Evolutionary conservation across 768 basidiomycete species (phyloP), one percentile per base, ranked within the genome.

Genomic region (Mrakia blollopis): DNA sequence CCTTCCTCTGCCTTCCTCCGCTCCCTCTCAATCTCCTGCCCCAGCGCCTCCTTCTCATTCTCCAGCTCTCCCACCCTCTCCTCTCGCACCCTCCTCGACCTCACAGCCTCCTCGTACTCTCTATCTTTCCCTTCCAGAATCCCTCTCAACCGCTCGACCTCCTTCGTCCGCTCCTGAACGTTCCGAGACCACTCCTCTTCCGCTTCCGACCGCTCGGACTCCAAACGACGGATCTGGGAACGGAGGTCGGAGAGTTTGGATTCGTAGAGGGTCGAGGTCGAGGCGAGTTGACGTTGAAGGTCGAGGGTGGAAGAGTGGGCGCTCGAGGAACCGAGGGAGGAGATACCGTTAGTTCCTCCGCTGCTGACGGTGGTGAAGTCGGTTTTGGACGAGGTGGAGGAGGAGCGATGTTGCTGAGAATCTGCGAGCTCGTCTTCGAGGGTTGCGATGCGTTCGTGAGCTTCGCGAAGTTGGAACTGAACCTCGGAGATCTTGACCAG

Each of bases 151-250:
- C 89, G 88, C 76, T 97, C 93, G 28, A 90, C 85, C 82, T 96
- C 94, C 79, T 87, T 87, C 32, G 88, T 86, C 81, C 93, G 91
- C 80, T 92, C 91, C 35, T 87, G 87, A 44, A 98, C 85, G 82
- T 93, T 94, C 75, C 87, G 87, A 81, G 91, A 91, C 92, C 94
- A 96, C 78, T 92, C 91, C 35, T 91, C 90, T 80, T 98, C 96
- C 41, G 88, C 88, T 70, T 96, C 94, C 73, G 87, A 90, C 54
- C 94, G 87, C 83, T 98, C 97, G 80, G 87, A 89, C 85, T 98
- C 96, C 30, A 90, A 83, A 13, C 85, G 85, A 7, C 85, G 81
- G 35, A 97, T 83, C 73, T 88, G 88, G 78, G 86, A 86, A 79
- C 88, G 88, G 79, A 96, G 83, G 80, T 94, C 93, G 0, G 88